Base-by-base conservation (phyloP, 768 basidiomycete species). In the Collybiopsis confluens region DNA sequence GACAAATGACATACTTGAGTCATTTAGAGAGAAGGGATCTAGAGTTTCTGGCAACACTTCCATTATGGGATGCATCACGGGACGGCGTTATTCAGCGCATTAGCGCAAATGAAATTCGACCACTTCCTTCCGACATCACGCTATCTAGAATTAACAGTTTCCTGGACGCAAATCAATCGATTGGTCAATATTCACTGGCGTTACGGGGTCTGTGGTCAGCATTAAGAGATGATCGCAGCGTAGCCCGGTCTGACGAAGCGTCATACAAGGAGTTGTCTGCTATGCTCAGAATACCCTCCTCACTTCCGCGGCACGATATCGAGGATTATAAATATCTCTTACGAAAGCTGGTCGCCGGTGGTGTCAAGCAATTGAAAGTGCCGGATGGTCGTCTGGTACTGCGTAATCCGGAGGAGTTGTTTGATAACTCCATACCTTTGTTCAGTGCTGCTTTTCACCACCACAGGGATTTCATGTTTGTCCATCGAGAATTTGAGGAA, bases 401-500 rank as follows among this genome's bases (percentile, higher is more conserved):
- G 37, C 21, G 40, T 3, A 18, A 23, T n/a, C 23, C 30, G 26
- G n/a, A 21, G 5, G 38, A 52, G 3, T 23, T 42, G 13, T 52
- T 42, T 20, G 15, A 28, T 11, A 28, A 11, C 16, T 23, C 30
- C 38, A n/a, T 10, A 7, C 20, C 37, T 3, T 11, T 43, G 5
- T 52, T 52, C 20, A 28, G 8, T 3, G 50, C 38, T 10, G 50
- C 50, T 9, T 52, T 52, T 30, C 50, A 43, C 20, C 35, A 52
- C 30, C 7, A 18, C 21, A 10, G 42, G n/a, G 16, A 52, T 7
- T 18, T 27, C 10, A 52, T 52, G 50, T 52, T 52, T 23, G 9
- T 52, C 1, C 50, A 52, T 43, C 50, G 23, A 3, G 18, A 42
- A 3, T 43, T 52, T 15, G 23, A 36, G 38, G 27, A 30, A 16